Evolutionary conservation across 768 basidiomycete species (phyloP), one percentile per base, ranked within the genome.

Genomic region (Podaxis sp.): DNA sequence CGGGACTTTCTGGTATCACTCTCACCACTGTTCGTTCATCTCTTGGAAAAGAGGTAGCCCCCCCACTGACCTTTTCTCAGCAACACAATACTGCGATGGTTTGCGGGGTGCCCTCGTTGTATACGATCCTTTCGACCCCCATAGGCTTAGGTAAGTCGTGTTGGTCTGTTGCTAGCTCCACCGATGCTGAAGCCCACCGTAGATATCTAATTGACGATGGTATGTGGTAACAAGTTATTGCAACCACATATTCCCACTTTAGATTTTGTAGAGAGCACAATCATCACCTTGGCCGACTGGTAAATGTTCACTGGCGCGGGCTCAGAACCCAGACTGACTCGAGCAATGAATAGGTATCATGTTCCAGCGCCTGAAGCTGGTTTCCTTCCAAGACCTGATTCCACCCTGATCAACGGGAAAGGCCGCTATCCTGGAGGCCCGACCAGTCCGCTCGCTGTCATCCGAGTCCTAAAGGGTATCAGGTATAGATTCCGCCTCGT

Each of bases 81-180:
- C 73, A 2, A 74, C 75, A 2, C 82, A 82, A 65, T 80, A 81
- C 61, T 83, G 82, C 58, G 79, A 83, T 61, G 80, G 81, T 0
- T 70, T 81, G 21, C 69, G 80, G 38, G 78, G 79, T 0, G 69
- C 74, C 4, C 32, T 82, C 14, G 70, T 82, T 16, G 69, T 82
- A 9, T 76, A 78, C 42, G 77, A 80, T 35, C 67, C 61, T 7
- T 7, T 57, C 13, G 74, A 77, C 57, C 73, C 74, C 18, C 70
- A 74, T 21, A n/a, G 27, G 18, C 25, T 35, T 25, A 67, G 66
- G 32, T 72, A 71, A 53, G 78, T 79, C 48, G 3, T 52, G 14
- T 44, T 21, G 1, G 6, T 18, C 6, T 44, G n/a, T 44, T 16
- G 42, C 42, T 5, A 16, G 3, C 16, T 44, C 14, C 18, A 18